Evolutionary conservation across 2,329 filamentous ascomycete species (phyloP).

Genomic region (Clarireedia monteithiana): DNA sequence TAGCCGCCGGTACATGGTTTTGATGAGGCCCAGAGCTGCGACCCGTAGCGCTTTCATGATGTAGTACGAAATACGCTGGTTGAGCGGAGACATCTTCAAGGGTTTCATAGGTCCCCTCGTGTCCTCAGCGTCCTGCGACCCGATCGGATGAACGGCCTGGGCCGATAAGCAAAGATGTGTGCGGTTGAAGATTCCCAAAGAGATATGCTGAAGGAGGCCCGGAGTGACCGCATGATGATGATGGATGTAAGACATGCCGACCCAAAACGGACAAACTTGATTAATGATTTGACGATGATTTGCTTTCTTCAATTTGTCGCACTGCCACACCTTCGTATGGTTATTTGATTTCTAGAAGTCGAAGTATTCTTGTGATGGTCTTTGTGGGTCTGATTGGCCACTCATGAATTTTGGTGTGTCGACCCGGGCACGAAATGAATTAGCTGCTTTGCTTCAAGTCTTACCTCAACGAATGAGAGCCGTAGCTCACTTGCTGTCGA

Average conservation of each 20-base stretch:
- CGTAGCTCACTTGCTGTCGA: not conserved
- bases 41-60: constrained; percentile 3
- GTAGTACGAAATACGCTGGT: not conserved
- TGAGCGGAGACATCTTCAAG: not conserved
- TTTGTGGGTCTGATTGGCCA: not conserved
- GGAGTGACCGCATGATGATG: constrained; percentile 8
- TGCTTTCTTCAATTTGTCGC: not conserved
- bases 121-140: too few species aligned
- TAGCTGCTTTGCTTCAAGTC: not conserved
- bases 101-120: too few species aligned
- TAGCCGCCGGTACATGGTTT: constrained; percentile 6
- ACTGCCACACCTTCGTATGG: constrained; percentile 4
- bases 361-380: constrained; percentile 1
- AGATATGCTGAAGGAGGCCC: not conserved
- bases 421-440: not conserved
- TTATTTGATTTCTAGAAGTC: not conserved
- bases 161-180: constrained; percentile 1
- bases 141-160: too few species aligned
- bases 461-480: not conserved
- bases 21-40: not conserved
- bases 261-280: not conserved
- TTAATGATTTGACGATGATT: not conserved
- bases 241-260: constrained; percentile 6
- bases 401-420: not conserved
- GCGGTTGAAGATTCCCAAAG: not conserved